Evolutionary conservation across 441 rosid species (phyloP), one percentile per base, ranked within the genome.

Genomic region (Adansonia rubrostipa): DNA sequence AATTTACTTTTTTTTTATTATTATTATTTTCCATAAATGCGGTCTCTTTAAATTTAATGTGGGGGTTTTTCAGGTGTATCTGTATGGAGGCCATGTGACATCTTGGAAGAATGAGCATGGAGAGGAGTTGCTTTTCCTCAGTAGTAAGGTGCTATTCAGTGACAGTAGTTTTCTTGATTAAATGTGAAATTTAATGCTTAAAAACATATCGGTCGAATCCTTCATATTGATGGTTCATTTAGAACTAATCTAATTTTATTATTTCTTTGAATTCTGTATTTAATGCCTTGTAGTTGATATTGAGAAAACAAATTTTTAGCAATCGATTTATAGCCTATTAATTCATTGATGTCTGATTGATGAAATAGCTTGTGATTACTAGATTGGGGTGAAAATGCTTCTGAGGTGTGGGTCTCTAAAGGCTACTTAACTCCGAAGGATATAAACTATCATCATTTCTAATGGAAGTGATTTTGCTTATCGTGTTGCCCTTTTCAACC

Each of bases 51-150:
- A 10, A 11, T 45, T 45, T 13, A 70, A 28, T 1, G 54, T 28
- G 13, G 48, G 28, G 17, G n/a, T 22, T 78, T 58, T 79, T 60
- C 80, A 92, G 93, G 87, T 92, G 28, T 90, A 88, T 82, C 74
- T 90, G 85, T 90, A 89, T 66, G 93, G 93, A 3, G 92, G 88
- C 67, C 90, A 90, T 50, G 92, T 92, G 79, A 90, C 92, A 68
- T 90, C 96, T 74, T 92, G 96, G 96, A 92, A 86, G 87, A 92
- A 92, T 82, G 89, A 87, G 58, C 87, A 86, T 54, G 89, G 92
- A 71, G 93, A 88, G 73, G 93, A 92, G 82, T 80, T 90, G 77
- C 93, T 92, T 82, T 82, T 89, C 81, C 87, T 90, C 76, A 92
- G 93, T 82, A 87, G 83, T 84, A 92, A 92, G 93, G 96, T 91